Evolutionary conservation across 2,329 filamentous ascomycete species (phyloP).

Genomic region (Ascochyta rabiei): DNA sequence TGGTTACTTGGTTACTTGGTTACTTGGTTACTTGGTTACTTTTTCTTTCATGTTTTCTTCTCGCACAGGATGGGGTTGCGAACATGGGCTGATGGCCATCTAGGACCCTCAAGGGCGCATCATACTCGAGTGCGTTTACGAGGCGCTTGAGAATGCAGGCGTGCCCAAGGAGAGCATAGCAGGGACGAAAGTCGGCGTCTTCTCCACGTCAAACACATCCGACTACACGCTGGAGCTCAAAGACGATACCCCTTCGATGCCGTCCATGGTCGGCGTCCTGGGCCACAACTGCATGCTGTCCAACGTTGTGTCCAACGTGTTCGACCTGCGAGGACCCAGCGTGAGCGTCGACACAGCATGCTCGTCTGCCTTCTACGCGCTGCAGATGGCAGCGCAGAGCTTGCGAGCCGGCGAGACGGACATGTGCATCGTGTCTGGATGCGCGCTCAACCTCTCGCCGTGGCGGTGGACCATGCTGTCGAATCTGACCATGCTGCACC

Average conservation of each 20-base stretch:
- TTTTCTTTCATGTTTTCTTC: too few relatives aligned
- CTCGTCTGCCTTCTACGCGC: constrained; percentile 32
- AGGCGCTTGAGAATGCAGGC: constrained; percentile 50
- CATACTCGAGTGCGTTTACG: constrained; percentile 41
- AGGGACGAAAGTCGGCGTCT: constrained; percentile 35
- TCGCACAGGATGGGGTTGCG: too few relatives aligned
- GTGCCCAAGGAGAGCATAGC: constrained; percentile 32
- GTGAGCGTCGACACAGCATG: constrained; percentile 42
- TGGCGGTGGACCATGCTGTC: constrained; percentile 33
- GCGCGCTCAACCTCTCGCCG: constrained; percentile 31
- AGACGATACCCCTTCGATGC: constrained; percentile 26
- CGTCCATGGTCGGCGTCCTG: constrained; percentile 29
- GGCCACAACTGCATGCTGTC: constrained; percentile 33
- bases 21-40: too few relatives aligned
- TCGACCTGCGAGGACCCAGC: constrained; percentile 37
- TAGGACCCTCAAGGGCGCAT: constrained; percentile 42
- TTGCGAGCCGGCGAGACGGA: constrained; percentile 30
- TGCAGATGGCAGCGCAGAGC: constrained; percentile 38
- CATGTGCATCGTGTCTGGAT: constrained; percentile 31
- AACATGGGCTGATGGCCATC: background rate
- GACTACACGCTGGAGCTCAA: constrained; percentile 34
- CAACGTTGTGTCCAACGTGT: constrained; percentile 39
- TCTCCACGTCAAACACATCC: constrained; percentile 24
- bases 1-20: too few relatives aligned
- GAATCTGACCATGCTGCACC: constrained; percentile 29